phyloP scores from a whole-genome alignment of 345 rosid species.

The Ceriops zippeliana region DNA sequence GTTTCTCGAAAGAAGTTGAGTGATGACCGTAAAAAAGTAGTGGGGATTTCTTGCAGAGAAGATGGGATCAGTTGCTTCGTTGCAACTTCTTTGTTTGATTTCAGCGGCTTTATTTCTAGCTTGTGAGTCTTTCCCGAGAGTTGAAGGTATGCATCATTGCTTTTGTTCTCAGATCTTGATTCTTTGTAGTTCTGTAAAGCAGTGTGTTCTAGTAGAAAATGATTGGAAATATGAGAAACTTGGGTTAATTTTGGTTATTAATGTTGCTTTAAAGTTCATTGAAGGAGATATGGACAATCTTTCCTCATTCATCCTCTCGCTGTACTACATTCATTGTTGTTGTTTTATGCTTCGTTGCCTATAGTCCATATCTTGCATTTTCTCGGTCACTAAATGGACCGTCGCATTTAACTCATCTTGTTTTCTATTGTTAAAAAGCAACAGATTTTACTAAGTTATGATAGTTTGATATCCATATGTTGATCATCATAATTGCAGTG shows the following conservation, averaged over 20 bases:
- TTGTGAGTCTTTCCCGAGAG: conserved; percentile 48
- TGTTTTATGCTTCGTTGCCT: background rate
- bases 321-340: background rate
- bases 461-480: background rate
- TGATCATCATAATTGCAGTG: background rate
- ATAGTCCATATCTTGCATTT: conserved; percentile 7
- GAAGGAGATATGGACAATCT: background rate
- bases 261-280: background rate
- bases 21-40: conserved; percentile 16
- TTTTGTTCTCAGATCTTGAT: conserved; percentile 52
- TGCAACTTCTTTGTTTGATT: conserved; percentile 40
- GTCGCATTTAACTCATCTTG: conserved; percentile 14
- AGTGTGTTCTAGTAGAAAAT: conserved; percentile 27
- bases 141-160: conserved; percentile 56
- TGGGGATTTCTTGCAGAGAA: conserved; percentile 25
- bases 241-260: background rate
- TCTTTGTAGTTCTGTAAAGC: conserved; percentile 12
- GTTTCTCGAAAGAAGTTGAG: conserved; percentile 16
- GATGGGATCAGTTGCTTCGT: conserved; percentile 38
- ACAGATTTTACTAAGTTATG: background rate
- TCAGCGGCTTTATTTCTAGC: conserved; percentile 41
- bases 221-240: conserved; percentile 3
- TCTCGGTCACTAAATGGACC: conserved; percentile 4
- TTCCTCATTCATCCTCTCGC: background rate
- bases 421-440: background rate